Conservation (phyloP, 2,329 filamentous ascomycete species). For the Annulohypoxylon truncatum region DNA sequence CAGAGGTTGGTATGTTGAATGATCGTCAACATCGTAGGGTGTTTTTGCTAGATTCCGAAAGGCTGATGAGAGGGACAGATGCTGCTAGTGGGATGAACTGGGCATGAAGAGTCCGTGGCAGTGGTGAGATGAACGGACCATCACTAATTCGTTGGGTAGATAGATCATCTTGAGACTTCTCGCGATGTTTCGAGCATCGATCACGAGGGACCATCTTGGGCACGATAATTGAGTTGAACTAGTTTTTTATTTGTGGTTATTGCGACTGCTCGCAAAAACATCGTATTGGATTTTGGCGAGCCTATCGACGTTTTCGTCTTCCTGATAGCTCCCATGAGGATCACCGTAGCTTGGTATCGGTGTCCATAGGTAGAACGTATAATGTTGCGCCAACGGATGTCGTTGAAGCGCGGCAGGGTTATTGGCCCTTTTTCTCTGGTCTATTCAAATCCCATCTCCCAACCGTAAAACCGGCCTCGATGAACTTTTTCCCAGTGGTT, state of each 20-base stretch:
- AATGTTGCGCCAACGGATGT: slow-evolving; percentile 40
- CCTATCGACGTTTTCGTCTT: slow-evolving; percentile 40
- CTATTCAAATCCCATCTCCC: slow-evolving; percentile 45
- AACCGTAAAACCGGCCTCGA: slow-evolving; percentile 39
- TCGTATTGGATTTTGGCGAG: slow-evolving; percentile 48
- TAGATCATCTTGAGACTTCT: slow-evolving; percentile 26
- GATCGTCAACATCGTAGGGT: slow-evolving; percentile 19
- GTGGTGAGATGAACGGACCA: not conserved
- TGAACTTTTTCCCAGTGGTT: slow-evolving; percentile 35
- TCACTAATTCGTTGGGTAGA: not conserved
- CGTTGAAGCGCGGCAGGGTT: slow-evolving; percentile 41
- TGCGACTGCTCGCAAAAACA: slow-evolving; percentile 43
- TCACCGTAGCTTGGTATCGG: slow-evolving; percentile 40
- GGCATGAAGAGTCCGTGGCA: not conserved
- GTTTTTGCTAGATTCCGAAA: not conserved
- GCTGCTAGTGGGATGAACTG: not conserved
- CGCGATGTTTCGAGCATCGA: slow-evolving; percentile 8
- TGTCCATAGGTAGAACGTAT: slow-evolving; percentile 49
- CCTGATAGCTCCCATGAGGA: slow-evolving; percentile 42
- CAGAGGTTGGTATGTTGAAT: slow-evolving; percentile 16
- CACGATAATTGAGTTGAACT: slow-evolving; percentile 1
- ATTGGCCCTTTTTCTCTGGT: slow-evolving; percentile 47
- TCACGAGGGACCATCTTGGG: slow-evolving; percentile 22
- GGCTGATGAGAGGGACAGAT: slow-evolving; percentile 10
- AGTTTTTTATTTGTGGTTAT: slow-evolving; percentile 32